Conservation (phyloP, 2,329 filamentous ascomycete genomes). For the Gaeumannomyces tritici region DNA sequence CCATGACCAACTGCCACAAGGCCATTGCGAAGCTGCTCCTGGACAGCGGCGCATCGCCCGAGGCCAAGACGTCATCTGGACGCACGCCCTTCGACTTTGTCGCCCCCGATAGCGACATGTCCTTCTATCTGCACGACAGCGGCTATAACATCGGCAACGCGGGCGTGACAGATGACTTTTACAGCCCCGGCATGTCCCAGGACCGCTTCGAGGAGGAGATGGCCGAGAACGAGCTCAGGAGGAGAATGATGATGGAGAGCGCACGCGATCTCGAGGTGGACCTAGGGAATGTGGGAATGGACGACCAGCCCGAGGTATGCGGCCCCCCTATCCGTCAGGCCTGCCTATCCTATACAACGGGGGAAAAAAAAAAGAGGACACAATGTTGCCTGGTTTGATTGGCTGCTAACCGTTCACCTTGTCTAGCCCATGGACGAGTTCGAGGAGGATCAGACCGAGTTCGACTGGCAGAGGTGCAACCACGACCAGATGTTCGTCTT, state of each 20-base stretch:
- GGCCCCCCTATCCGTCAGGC: neutral
- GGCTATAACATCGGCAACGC: conserved; percentile 82
- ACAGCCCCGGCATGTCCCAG: conserved; percentile 82
- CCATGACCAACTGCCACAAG: conserved; percentile 97
- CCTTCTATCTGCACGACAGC: conserved; percentile 87
- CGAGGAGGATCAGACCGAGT: conserved; percentile 84
- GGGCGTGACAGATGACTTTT: conserved; percentile 82
- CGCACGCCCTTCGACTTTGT: conserved; percentile 94
- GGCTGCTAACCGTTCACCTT: conserved; percentile 16
- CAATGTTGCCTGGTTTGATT: neutral
- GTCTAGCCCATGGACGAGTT: conserved; percentile 63
- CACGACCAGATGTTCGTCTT: conserved; percentile 99
- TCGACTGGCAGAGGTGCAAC: conserved; percentile 88
- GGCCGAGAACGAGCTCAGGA: conserved; percentile 90
- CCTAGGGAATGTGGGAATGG: conserved; percentile 86
- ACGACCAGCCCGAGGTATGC: conserved; percentile 81
- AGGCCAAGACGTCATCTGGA: conserved; percentile 88
- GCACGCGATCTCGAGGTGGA: conserved; percentile 95
- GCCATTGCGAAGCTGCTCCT: conserved; percentile 86
- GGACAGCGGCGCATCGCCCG: conserved; percentile 89
- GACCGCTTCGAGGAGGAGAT: conserved; percentile 95
- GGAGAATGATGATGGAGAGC: conserved; percentile 99
- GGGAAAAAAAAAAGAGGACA: neutral
- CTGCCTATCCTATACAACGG: neutral
- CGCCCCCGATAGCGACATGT: conserved; percentile 90